Conservation (phyloP, 2,329 filamentous ascomycete genomes). For the Paramyrothecium sp. region DNA sequence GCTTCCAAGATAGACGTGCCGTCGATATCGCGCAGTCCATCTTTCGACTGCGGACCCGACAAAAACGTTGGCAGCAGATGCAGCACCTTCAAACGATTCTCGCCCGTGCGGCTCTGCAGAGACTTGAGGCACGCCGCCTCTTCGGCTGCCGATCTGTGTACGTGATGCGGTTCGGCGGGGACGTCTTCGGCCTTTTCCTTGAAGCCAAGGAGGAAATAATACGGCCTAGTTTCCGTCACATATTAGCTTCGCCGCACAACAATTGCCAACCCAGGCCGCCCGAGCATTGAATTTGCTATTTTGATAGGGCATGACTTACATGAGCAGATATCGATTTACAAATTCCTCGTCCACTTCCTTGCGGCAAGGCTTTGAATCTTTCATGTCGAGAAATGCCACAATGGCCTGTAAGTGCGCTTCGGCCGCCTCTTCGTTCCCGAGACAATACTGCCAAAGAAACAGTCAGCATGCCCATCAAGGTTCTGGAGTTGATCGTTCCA, state of each 20-base stretch:
- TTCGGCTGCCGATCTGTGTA: neutral
- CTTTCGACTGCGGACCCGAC: neutral
- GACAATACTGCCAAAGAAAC: conserved; percentile 5
- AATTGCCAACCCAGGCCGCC: neutral
- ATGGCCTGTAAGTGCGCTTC: conserved; percentile 19
- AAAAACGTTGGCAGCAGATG: neutral
- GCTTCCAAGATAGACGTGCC: neutral
- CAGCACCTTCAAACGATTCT: neutral
- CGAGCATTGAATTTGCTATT: neutral
- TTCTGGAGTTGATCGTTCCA: too few relatives aligned
- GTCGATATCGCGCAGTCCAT: neutral
- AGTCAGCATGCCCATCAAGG: neutral
- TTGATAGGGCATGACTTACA: conserved; percentile 8
- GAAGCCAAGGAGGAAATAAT: neutral
- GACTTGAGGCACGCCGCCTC: neutral
- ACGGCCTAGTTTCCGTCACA: neutral
- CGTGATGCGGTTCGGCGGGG: neutral
- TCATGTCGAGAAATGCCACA: conserved; percentile 11
- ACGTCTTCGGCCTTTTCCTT: neutral
- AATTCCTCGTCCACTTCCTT: conserved; percentile 14
- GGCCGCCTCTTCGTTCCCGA: conserved; percentile 14
- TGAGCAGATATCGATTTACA: conserved; percentile 15
- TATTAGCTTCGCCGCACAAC: neutral
- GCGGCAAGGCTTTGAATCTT: conserved; percentile 8
- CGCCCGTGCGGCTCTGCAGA: neutral